phyloP scores from a whole-genome alignment of 2,329 filamentous ascomycete genomes.

The Piedraia hortae region DNA sequence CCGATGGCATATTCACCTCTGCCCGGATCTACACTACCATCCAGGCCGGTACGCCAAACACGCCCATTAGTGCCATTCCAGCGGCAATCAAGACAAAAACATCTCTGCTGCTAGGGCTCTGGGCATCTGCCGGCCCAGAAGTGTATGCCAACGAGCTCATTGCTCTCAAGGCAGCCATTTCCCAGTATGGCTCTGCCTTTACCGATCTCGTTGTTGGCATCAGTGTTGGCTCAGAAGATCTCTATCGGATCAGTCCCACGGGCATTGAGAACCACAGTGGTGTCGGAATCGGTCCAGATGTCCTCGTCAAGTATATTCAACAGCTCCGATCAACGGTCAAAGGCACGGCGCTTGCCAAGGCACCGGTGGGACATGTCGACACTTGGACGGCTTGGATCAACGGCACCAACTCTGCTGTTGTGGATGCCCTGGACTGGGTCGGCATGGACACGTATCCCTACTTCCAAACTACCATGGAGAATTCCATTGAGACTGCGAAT shows the following conservation, averaged over 20 bases:
- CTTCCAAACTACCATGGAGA: slow-evolving; percentile 43
- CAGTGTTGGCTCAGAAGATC: slow-evolving; percentile 64
- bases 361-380: slow-evolving; percentile 57
- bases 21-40: slow-evolving; percentile 53
- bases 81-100: slow-evolving; percentile 63
- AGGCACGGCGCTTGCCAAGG: slow-evolving; percentile 26
- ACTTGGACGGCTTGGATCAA: slow-evolving; percentile 57
- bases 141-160: slow-evolving; percentile 43
- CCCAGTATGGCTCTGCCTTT: slow-evolving; percentile 38
- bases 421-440: slow-evolving; percentile 46
- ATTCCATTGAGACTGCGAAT: slow-evolving; percentile 36
- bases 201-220: slow-evolving; percentile 38
- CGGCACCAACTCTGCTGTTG: slow-evolving; percentile 39
- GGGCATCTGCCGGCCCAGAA: slow-evolving; percentile 25
- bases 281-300: slow-evolving; percentile 32
- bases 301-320: slow-evolving; percentile 40
- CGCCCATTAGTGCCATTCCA: slow-evolving; percentile 38
- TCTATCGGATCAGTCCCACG: slow-evolving; percentile 37
- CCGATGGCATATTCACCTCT: slow-evolving; percentile 28
- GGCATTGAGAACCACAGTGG: slow-evolving; percentile 36
- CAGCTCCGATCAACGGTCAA: slow-evolving; percentile 36
- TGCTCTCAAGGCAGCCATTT: slow-evolving; percentile 42
- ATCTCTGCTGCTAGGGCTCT: slow-evolving; percentile 53
- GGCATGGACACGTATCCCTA: slow-evolving; percentile 42
- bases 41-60: slow-evolving; percentile 36